These are phyloP conservation scores for Vanderwaltozyma polyspora DNA, from an alignment of 805 yeast genomes.

Conservation along the genomic window DNA sequence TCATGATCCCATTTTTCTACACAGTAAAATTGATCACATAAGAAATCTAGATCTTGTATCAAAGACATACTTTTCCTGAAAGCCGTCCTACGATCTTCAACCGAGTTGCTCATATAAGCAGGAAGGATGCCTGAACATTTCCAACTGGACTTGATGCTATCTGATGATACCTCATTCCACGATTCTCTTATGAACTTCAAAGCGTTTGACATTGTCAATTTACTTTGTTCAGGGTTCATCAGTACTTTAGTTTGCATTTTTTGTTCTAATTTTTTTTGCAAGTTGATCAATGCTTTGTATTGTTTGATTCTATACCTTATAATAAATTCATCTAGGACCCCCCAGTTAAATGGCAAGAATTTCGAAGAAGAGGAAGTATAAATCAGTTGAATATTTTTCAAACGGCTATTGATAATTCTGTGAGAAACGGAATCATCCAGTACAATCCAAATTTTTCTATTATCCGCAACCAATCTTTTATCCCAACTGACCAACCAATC, in stretches of 20 bases:
- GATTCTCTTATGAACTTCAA: conserved; percentile 48
- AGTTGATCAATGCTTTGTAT: conserved; percentile 30
- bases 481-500: conserved; percentile 52
- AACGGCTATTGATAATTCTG: conserved; percentile 42
- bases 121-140: conserved; percentile 35
- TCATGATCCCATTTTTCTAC: conserved; percentile 48
- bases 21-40: conserved; percentile 40
- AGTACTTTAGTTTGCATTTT: conserved; percentile 8
- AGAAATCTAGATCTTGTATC: conserved; percentile 30
- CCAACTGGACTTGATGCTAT: conserved; percentile 33
- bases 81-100: conserved; percentile 24
- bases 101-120: conserved; percentile 17
- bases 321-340: conserved; percentile 51
- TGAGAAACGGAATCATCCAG: conserved; percentile 56
- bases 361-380: conserved; percentile 31
- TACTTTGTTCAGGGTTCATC: conserved; percentile 30
- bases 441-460: conserved; percentile 43
- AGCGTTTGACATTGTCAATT: conserved; percentile 42
- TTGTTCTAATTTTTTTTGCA: conserved; percentile 17
- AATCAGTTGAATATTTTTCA: conserved; percentile 32
- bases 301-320: conserved; percentile 48
- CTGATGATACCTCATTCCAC: conserved; percentile 37
- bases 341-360: conserved; percentile 53
- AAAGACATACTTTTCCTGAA: conserved; percentile 28
- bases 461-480: conserved; percentile 38